Conservation (phyloP, 2,329 filamentous ascomycete species). For the Zymoseptoria tritici region DNA sequence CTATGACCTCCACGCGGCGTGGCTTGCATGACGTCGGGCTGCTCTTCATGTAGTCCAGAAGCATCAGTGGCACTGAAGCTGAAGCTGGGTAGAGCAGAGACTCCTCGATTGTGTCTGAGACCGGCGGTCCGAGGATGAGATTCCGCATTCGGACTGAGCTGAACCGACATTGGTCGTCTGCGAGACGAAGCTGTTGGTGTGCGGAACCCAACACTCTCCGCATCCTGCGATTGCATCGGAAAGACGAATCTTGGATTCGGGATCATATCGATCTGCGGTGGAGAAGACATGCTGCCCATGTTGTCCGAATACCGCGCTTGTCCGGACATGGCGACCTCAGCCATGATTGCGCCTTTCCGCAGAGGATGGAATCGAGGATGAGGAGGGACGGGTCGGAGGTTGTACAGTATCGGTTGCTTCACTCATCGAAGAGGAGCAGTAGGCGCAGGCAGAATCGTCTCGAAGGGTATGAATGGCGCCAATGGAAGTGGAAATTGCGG, state of each 20-base stretch:
- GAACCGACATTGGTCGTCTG: constrained; percentile 28
- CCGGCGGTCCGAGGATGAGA: constrained; percentile 30
- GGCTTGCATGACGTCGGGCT: constrained; percentile 30
- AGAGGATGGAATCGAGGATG: constrained; percentile 1
- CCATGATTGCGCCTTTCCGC: constrained; percentile 16
- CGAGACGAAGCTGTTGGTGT: constrained; percentile 4
- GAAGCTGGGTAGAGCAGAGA: constrained; percentile 39
- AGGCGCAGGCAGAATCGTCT: constrained; percentile 6
- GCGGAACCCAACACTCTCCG: constrained; percentile 14
- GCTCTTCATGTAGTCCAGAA: constrained; percentile 23
- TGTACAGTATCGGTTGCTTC: neutral
- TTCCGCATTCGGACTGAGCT: constrained; percentile 29
- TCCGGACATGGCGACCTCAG: constrained; percentile 19
- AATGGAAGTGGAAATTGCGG: neutral
- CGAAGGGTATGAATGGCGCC: constrained; percentile 2
- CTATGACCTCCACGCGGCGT: constrained; percentile 57
- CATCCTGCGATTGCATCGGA: constrained; percentile 32
- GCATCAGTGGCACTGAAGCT: constrained; percentile 42
- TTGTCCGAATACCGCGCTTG: constrained; percentile 23
- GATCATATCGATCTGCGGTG: constrained; percentile 34
- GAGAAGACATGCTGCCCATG: constrained; percentile 29
- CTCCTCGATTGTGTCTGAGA: constrained; percentile 25
- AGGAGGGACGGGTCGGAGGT: neutral
- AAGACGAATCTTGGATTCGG: constrained; percentile 45
- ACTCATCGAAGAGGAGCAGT: neutral